A percentile compares a stretch with the other conserved stretches of the same genome.
Conservation (phyloP, 345 rosid species). For the Rhizophora mangle region DNA sequence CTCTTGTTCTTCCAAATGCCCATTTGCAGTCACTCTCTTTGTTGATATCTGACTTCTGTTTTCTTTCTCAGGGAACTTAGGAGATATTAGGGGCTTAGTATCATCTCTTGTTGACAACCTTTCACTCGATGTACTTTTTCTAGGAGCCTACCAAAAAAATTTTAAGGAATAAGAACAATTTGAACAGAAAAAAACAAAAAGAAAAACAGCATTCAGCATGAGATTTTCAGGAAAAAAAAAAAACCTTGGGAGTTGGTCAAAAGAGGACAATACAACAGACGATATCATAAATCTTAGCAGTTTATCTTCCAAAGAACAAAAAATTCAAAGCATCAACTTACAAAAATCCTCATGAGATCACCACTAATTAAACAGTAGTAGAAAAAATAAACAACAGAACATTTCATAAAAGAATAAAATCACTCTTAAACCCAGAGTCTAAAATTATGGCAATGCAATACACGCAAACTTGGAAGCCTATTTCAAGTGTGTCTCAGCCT, state of each 20-base stretch:
- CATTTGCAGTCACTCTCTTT: slow-evolving; percentile 52
- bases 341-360: background rate
- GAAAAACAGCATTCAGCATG: slow-evolving; percentile 5
- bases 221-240: background rate
- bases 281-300: background rate
- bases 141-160: slow-evolving; percentile 54
- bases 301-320: slow-evolving; percentile 1
- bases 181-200: background rate
- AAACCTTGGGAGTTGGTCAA: background rate
- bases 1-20: slow-evolving; percentile 53
- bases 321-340: background rate
- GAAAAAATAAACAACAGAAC: background rate
- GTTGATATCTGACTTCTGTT: slow-evolving; percentile 39
- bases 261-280: background rate
- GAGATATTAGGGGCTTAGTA: slow-evolving; percentile 39
- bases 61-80: slow-evolving; percentile 61
- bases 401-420: background rate
- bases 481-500: background rate
- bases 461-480: background rate
- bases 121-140: slow-evolving; percentile 76
- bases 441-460: too few relatives aligned
- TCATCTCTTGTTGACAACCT: slow-evolving; percentile 58
- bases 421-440: background rate
- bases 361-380: background rate
- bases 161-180: background rate